Evolutionary conservation across 1,139 yeast genomes (phyloP), one percentile per base, ranked within the genome.

Genomic region (Meyerozyma elateridarum): DNA sequence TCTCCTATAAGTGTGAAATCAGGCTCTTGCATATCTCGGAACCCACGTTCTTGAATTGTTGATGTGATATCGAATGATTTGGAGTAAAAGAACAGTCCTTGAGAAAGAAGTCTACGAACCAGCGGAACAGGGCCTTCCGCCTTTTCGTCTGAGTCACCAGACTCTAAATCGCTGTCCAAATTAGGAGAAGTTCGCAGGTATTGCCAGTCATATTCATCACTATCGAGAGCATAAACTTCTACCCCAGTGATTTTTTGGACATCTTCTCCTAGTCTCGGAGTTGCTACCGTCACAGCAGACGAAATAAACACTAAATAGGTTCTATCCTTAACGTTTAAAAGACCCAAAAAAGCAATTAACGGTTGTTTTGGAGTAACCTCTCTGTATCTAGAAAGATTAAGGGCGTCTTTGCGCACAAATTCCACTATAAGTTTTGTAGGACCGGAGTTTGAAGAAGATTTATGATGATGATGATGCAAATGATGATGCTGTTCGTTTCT

Each of bases 71-170:
- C 91, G 48, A 79, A 80, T 36, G 76, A 70, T 21, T 68, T 63
- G 0, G 88, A 79, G 52, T 72, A 82, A 46, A 73, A 82, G 48
- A 82, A 83, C 2, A 77, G 64, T 0, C 87, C 91, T 45, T 70
- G 71, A 9, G 76, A 65, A 18, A 82, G 57, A 8, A 81, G 53
- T 42, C 73, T 73, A 34, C 73, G 63, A 2, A 80, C 66, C 2
- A 81, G 70, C 19, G 72, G 68, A 20, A 84, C 78, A 2, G 85
- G 85, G 42, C 69, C 75, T 18, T 70, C 76, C 20, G 59, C 52
- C 36, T 57, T 59, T 12, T 64, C 72, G 15, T 17, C 29, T 32
- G 56, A 27, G 37, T 42, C 14, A 37, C 37, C 36, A 18, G 33
- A 36, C 13, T 47, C 47, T 17, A 51, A 57, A 15, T 51, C 54